Evolutionary conservation across 441 rosid species (phyloP), one percentile per base, ranked within the genome.

Genomic region (Aquilaria agallochum): DNA sequence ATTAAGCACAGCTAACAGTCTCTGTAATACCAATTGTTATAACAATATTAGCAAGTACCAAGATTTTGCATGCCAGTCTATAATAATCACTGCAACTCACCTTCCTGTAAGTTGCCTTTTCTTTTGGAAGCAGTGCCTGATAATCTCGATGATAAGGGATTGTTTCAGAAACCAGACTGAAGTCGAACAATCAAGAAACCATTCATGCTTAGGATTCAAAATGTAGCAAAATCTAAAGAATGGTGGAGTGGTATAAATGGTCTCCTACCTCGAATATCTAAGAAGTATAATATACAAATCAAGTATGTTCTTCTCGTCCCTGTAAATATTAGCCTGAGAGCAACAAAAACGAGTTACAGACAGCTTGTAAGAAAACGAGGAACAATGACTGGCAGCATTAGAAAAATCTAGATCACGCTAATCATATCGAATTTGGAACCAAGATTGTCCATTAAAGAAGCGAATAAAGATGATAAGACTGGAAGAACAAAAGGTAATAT

Each of bases 251-350:
- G 13, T 12, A 49, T 31, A 2, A 33, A 51, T 33, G 58, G 54
- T 47, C 56, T 31, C 68, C 64, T 70, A 95, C 99, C 99, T 92
- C 49, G 97, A 88, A 78, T 82, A 90, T 64, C 99, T 84, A 64
- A 95, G 87, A 60, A 90, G 96, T 72, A 92, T 90, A 68, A 90
- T 83, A 66, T 88, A 95, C 88, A 95, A 82, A 78, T 95, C 97
- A 46, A 92, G 87, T 6, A 88, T 75, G 75, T 92, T 92, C 77
- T 80, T 84, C 87, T 92, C 99, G 31, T 83, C 92, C 11, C 95
- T 67, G 63, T 95, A 84, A 57, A 95, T 86, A 63, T 59, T 76
- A 1, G 96, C 98, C 98, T 92, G 81, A 50, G 65, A 44, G 15
- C 2, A 62, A 53, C 45, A 40, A 5, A 10, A 40, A 40, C 45